Evolutionary conservation across 75 land plant genomes (phyloP).

Genomic region (Pinus taeda): DNA sequence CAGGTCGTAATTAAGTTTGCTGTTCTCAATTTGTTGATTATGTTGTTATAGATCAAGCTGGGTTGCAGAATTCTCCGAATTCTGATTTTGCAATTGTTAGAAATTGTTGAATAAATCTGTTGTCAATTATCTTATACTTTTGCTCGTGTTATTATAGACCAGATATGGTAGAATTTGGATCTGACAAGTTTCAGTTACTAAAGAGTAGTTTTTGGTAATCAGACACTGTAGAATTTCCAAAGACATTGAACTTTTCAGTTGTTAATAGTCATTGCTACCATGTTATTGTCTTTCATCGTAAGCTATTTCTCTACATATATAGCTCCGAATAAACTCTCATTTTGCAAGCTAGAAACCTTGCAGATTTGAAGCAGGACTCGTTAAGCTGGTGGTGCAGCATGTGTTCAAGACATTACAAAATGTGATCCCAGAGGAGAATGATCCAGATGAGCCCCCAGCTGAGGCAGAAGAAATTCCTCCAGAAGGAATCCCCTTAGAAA

Average conservation of each 20-base stretch:
- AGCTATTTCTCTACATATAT: too few relatives aligned
- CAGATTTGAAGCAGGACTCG: slow-evolving; percentile 8
- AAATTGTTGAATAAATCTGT: too few relatives aligned
- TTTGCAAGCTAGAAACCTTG: background rate
- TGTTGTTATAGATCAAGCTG: too few relatives aligned
- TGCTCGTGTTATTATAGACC: background rate
- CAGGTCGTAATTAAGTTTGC: too few relatives aligned
- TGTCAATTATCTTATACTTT: background rate
- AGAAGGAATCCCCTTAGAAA: background rate
- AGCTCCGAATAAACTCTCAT: background rate
- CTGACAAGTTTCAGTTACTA: background rate
- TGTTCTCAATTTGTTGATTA: too few relatives aligned
- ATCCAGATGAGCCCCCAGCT: background rate
- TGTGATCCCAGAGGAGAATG: background rate
- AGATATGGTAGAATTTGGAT: too few relatives aligned
- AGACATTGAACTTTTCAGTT: background rate
- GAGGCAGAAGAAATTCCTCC: background rate
- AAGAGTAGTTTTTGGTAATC: background rate
- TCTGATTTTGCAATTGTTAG: too few relatives aligned
- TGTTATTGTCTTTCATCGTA: too few relatives aligned
- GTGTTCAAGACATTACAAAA: slow-evolving; percentile 5
- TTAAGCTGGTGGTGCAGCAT: slow-evolving; percentile 7
- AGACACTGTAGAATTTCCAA: background rate
- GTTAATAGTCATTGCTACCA: background rate
- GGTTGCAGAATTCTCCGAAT: too few relatives aligned